Evolutionary conservation across 805 yeast genomes (phyloP), one percentile per base, ranked within the genome.

Genomic region (Kuraishia cidri): DNA sequence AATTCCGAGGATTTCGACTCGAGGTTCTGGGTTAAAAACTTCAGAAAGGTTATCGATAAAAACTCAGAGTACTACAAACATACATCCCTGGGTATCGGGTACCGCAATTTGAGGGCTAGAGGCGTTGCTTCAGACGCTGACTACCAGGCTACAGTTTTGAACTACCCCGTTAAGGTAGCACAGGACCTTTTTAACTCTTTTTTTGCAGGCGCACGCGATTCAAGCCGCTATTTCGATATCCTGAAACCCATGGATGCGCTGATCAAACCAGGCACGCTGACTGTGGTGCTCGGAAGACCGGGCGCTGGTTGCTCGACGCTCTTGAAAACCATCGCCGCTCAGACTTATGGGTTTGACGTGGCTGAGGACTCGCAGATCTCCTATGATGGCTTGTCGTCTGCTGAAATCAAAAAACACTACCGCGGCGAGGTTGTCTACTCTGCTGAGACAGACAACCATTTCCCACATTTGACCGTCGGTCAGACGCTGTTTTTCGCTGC

Each of bases 291-390:
- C 29, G 90, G 92, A 36, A 69, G 88, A 54, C 90, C 90, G 1
- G 90, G 90, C 47, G 73, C 85, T n/a, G 86, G 87, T 41, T 79
- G 86, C 51, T 69, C 84, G 3, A 76, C 86, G 0, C 57, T 78
- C 31, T 58, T 79, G 45, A 77, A 76, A 44, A 68, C 81, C 5
- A 60, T 77, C 26, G 60, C 79, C 24, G 50, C 75, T 24, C 70
- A 74, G 34, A 72, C 81, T 5, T 70, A 72, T 46, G 84, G 84
- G 38, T 74, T 72, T 49, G 48, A 66, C 21, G 44, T 77, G 20
- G 72, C 62, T 25, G 37, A 52, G 25, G 66, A 63, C 20, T 64
- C 81, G 2, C 40, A 42, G 5, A 59, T 76, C 21, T 55, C 67
- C 8, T 77, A 72, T 50, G 72, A 67, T 43, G 82, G 83, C 9